These are phyloP conservation scores for Diaporthe ampelina DNA, from an alignment of 2,329 filamentous ascomycete species.

Conservation along the genomic window DNA sequence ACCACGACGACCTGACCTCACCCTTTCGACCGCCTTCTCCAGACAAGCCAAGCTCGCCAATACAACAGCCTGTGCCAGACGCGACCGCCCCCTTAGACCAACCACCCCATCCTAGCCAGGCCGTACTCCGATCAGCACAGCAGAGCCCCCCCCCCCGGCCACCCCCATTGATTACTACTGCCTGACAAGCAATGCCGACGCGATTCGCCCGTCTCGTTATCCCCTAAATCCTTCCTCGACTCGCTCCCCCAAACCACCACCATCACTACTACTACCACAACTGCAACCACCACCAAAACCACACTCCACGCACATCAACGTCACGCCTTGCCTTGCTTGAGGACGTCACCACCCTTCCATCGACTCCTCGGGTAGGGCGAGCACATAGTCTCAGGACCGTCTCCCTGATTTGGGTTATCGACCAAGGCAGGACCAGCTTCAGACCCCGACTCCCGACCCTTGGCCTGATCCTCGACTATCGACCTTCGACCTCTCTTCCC, in stretches of 20 bases:
- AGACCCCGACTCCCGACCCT: constrained; percentile 8
- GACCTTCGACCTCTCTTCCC: background rate
- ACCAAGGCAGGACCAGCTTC: background rate
- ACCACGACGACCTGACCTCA: constrained; percentile 28
- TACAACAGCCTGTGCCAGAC: constrained; percentile 37
- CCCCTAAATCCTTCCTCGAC: constrained; percentile 37
- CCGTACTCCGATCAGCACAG: background rate
- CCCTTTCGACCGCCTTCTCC: background rate
- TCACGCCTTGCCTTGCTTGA: constrained; percentile 32
- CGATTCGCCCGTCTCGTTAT: constrained; percentile 35
- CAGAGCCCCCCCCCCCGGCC: background rate
- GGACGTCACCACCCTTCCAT: constrained; percentile 31
- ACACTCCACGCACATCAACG: constrained; percentile 1
- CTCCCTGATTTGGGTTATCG: constrained; percentile 1
- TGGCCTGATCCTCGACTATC: constrained; percentile 21
- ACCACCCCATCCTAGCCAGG: background rate
- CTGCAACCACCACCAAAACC: background rate
- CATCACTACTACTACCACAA: background rate
- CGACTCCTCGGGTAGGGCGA: constrained; percentile 37
- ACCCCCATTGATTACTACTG: constrained; percentile 33
- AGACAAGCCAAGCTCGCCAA: constrained; percentile 16
- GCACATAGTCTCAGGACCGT: constrained; percentile 8
- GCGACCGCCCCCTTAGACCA: constrained; percentile 32
- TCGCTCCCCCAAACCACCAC: constrained; percentile 24
- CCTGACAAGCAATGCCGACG: constrained; percentile 40